phyloP scores from a whole-genome alignment of 768 basidiomycete genomes.

The Dioszegia aurantiaca region DNA sequence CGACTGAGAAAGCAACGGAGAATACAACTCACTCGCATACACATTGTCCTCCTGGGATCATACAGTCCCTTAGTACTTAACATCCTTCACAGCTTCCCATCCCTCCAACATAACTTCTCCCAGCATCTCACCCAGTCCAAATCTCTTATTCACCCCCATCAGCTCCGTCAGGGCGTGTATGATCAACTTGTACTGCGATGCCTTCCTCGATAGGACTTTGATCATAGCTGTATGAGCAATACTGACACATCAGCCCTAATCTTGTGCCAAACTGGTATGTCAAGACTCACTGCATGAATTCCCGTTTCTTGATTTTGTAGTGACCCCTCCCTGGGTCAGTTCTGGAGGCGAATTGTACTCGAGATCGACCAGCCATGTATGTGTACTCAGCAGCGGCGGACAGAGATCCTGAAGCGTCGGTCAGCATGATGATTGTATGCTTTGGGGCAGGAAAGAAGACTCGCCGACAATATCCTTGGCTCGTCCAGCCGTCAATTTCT shows the following conservation, averaged over 20 bases:
- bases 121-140: not conserved
- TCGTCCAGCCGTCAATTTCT: not conserved
- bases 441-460: no score
- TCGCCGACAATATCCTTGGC: slow-evolving; percentile 4
- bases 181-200: slow-evolving; percentile 21
- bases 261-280: not conserved
- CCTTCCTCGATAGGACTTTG: slow-evolving; percentile 25
- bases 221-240: slow-evolving; percentile 33
- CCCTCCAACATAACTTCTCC: slow-evolving; percentile 11
- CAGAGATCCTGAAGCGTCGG: slow-evolving; percentile 15
- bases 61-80: no score
- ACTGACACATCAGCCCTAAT: slow-evolving; percentile 17
- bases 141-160: slow-evolving; percentile 13
- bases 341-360: slow-evolving; percentile 33
- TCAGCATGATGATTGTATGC: no score
- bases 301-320: slow-evolving; percentile 20
- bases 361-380: slow-evolving; percentile 33
- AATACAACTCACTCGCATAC: no score
- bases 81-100: slow-evolving; percentile 25
- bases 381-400: slow-evolving; percentile 32
- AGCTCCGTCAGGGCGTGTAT: slow-evolving; percentile 16
- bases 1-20: no score
- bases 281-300: slow-evolving; percentile 36
- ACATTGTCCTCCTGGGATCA: no score
- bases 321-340: slow-evolving; percentile 14